Percentiles rank a stretch among this genome's conserved stretches.
Evolutionary conservation across 768 basidiomycete genomes (phyloP).

Genomic region (Russula emetica): DNA sequence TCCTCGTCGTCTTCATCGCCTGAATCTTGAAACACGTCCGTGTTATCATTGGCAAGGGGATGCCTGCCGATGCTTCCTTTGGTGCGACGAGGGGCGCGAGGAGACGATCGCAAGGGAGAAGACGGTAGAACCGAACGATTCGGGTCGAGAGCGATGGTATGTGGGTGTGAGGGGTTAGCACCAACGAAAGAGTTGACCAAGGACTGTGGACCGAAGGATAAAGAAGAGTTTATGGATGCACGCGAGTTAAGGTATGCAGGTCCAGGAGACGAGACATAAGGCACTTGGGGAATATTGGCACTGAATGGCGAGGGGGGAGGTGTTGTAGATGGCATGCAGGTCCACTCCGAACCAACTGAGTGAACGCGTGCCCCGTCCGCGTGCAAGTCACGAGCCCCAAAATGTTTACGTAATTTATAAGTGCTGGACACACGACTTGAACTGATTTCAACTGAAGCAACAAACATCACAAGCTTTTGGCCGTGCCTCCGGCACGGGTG

Average conservation of each 20-base stretch:
- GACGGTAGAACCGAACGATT: slow-evolving; percentile 72
- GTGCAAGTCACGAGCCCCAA: background rate
- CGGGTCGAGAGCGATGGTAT: slow-evolving; percentile 66
- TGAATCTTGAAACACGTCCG: slow-evolving; percentile 72
- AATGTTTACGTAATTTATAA: no score
- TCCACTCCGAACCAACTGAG: background rate
- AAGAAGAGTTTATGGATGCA: slow-evolving; percentile 70
- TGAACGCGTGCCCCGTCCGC: slow-evolving; percentile 6
- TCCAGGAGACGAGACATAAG: slow-evolving; percentile 32
- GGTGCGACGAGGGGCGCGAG: slow-evolving; percentile 49
- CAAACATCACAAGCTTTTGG: no score
- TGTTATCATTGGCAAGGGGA: slow-evolving; percentile 73
- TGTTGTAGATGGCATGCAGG: slow-evolving; percentile 31
- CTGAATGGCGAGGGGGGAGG: slow-evolving; percentile 23
- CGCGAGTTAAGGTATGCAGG: slow-evolving; percentile 46
- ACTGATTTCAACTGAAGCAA: no score
- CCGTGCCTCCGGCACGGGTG: no score
- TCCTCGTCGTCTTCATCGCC: slow-evolving; percentile 52
- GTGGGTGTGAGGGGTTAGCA: slow-evolving; percentile 54
- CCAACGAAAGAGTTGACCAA: slow-evolving; percentile 68
- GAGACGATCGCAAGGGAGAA: slow-evolving; percentile 68
- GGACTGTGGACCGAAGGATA: slow-evolving; percentile 78
- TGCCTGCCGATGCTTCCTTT: slow-evolving; percentile 53
- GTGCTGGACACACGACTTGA: no score
- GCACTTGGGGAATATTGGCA: slow-evolving; percentile 27